Evolutionary conservation across 192 early-diverging fungal species (phyloP).

Genomic region (Phlyctochytrium bullatum): DNA sequence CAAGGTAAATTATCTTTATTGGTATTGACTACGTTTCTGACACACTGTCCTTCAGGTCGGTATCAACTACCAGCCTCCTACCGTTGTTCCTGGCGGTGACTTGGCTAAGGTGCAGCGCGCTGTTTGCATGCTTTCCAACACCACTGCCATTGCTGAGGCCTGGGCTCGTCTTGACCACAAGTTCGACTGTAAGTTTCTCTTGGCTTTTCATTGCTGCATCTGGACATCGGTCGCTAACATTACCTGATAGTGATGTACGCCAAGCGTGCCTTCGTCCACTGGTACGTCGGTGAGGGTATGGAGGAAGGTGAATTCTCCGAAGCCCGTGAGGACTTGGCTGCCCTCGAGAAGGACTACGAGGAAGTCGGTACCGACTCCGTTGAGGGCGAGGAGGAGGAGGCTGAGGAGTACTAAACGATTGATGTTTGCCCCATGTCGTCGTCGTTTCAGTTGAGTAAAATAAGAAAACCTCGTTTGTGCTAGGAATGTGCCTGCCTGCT

Average conservation of each 20-base stretch:
- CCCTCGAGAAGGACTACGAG: conserved; percentile 99
- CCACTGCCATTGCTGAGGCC: conserved; percentile 98
- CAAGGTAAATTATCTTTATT: too few relatives aligned
- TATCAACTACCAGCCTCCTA: conserved; percentile 86
- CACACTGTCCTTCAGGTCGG: too few relatives aligned
- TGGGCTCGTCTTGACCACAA: conserved; percentile 91
- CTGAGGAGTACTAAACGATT: conserved; percentile 47
- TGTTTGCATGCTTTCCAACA: conserved; percentile 98
- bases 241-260: conserved; percentile 99
- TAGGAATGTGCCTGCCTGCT: conserved; percentile 1
- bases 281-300: conserved; percentile 99
- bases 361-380: conserved; percentile 97
- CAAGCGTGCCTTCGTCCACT: conserved; percentile 99
- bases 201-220: not conserved
- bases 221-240: not conserved
- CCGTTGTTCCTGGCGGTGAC: conserved; percentile 82
- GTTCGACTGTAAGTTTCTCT: conserved; percentile 7
- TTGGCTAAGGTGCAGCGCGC: conserved; percentile 90
- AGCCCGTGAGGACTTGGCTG: conserved; percentile 99
- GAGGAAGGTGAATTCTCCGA: conserved; percentile 99
- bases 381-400: conserved; percentile 79
- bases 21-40: too few relatives aligned
- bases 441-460: not conserved
- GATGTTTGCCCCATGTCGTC: too few relatives aligned
- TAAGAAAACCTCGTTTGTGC: conserved; percentile 5